phyloP scores from a whole-genome alignment of 768 basidiomycete genomes.

The Tubosaeta sp. region DNA sequence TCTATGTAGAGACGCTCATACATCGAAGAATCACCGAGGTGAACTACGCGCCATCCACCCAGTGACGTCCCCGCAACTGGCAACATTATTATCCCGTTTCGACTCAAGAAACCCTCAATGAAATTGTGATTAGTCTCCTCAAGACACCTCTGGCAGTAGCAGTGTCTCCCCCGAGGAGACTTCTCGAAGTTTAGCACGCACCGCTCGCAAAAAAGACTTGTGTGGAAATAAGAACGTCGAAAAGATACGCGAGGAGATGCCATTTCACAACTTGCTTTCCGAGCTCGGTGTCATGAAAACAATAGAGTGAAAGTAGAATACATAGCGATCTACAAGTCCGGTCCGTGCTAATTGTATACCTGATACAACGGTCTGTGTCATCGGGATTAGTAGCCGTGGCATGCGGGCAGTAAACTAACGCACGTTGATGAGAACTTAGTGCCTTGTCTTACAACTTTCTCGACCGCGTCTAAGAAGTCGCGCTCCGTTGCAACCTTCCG shows the following conservation, averaged over 20 bases:
- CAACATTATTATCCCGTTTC: too few species aligned
- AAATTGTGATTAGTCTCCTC: too few species aligned
- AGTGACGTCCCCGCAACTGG: too few species aligned
- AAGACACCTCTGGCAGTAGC: too few species aligned
- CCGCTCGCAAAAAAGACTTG: neutral
- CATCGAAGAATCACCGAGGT: too few species aligned
- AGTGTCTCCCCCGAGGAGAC: too few species aligned
- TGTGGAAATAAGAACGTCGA: neutral
- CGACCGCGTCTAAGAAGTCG: conserved; percentile 96
- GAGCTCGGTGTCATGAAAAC: neutral
- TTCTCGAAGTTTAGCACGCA: neutral
- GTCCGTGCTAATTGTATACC: conserved; percentile 75
- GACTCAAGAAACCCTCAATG: too few species aligned
- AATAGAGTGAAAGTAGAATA: conserved; percentile 11
- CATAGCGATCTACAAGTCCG: conserved; percentile 10
- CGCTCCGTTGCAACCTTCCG: conserved; percentile 96
- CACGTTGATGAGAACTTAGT: conserved; percentile 98
- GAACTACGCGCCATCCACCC: too few species aligned
- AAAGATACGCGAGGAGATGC: neutral
- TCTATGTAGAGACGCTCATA: too few species aligned
- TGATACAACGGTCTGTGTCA: conserved; percentile 74
- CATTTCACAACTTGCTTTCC: neutral
- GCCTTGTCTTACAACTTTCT: conserved; percentile 97
- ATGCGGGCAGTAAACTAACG: conserved; percentile 24
- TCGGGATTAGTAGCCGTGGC: conserved; percentile 5